Conservation (phyloP, 306 rosid genomes). For the Lathyrus aphaca region DNA sequence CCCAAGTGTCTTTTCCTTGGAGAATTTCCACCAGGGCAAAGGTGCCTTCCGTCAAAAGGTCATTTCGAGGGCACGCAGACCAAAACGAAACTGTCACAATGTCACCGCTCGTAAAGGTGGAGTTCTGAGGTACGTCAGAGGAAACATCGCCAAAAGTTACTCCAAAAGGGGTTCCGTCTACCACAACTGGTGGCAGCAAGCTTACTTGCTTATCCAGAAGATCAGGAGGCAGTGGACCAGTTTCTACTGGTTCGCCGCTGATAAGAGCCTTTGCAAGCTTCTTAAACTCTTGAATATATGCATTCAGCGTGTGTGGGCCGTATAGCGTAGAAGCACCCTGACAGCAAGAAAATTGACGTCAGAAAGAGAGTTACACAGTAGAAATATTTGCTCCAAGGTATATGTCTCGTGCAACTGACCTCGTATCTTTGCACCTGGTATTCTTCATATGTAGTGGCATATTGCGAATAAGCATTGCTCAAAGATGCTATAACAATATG, state of each 20-base stretch:
- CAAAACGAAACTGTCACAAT: conserved; percentile 68
- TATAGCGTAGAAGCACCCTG: conserved; percentile 92
- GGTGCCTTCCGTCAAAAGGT: conserved; percentile 93
- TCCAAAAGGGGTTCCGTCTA: conserved; percentile 72
- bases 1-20: conserved; percentile 61
- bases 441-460: conserved; percentile 83
- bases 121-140: conserved; percentile 65
- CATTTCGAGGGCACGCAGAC: conserved; percentile 93
- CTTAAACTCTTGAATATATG: conserved; percentile 88
- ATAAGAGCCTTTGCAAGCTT: conserved; percentile 75
- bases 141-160: conserved; percentile 69
- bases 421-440: conserved; percentile 88
- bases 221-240: conserved; percentile 89
- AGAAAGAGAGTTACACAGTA: not conserved
- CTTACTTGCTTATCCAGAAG: conserved; percentile 72
- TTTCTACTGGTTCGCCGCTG: conserved; percentile 42
- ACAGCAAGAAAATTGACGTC: conserved; percentile 28
- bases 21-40: conserved; percentile 81
- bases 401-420: conserved; percentile 57
- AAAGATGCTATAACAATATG: conserved; percentile 83
- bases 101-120: conserved; percentile 70
- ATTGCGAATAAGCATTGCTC: conserved; percentile 89
- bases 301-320: conserved; percentile 86
- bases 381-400: conserved; percentile 9
- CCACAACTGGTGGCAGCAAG: conserved; percentile 75